Evolutionary conservation across 371 early-diverging fungal genomes (phyloP).

Genomic region (Nematocida ausubeli): DNA sequence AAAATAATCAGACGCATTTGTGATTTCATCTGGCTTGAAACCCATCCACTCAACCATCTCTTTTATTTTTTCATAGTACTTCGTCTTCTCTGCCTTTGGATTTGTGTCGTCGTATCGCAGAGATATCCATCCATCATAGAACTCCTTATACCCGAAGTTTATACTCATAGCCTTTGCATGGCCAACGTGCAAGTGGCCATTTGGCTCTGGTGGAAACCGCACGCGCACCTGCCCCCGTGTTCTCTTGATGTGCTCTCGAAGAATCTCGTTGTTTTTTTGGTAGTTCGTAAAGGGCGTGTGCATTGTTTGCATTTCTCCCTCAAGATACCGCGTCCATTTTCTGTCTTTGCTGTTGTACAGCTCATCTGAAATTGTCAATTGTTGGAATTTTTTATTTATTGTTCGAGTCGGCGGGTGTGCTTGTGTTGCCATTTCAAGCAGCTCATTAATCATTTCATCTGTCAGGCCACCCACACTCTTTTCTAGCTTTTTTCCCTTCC

Average conservation of each 20-base stretch:
- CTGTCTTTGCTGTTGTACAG: conserved; percentile 16
- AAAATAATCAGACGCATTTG: conserved; percentile 93
- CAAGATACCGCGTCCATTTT: conserved; percentile 49
- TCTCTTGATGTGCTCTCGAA: conserved; percentile 80
- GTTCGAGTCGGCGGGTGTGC: conserved; percentile 32
- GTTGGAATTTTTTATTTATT: conserved; percentile 37
- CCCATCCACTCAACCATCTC: conserved; percentile 95
- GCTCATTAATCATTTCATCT: conserved; percentile 12
- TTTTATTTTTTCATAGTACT: conserved; percentile 85
- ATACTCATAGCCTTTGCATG: conserved; percentile 99
- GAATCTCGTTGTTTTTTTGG: conserved; percentile 83
- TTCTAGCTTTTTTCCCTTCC: background rate
- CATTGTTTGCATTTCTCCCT: conserved; percentile 70
- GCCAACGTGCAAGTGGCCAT: conserved; percentile 94
- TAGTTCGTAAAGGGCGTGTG: conserved; percentile 94
- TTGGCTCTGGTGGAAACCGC: conserved; percentile 97
- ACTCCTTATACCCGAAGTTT: conserved; percentile 90
- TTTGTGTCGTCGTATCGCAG: conserved; percentile 98
- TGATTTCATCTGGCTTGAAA: conserved; percentile 82
- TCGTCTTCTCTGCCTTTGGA: conserved; percentile 91
- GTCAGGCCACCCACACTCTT: background rate
- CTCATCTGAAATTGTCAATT: conserved; percentile 14
- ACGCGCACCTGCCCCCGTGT: conserved; percentile 90
- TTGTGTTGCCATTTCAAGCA: conserved; percentile 20
- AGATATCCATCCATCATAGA: conserved; percentile 82